Conservation (phyloP, 257 asterid genomes). For the Solanum gracilifrons region DNA sequence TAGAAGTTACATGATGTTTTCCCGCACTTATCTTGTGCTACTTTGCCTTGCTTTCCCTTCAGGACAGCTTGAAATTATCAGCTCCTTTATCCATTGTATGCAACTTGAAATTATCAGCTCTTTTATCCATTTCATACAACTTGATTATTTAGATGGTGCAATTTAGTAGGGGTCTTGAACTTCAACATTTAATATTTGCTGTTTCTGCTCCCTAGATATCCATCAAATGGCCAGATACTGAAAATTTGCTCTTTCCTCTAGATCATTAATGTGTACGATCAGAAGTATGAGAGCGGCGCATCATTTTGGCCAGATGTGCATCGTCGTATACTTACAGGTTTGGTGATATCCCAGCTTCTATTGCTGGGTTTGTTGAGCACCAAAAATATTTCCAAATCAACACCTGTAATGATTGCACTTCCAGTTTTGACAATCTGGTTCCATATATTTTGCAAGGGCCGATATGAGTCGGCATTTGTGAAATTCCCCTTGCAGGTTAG, state of each 20-base stretch:
- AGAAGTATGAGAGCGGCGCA: slow-evolving; percentile 91
- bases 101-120: not conserved
- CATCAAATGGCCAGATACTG: not conserved
- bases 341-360: slow-evolving; percentile 61
- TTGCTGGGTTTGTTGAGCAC: slow-evolving; percentile 73
- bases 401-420: slow-evolving; percentile 51
- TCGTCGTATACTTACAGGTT: slow-evolving; percentile 49
- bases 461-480: slow-evolving; percentile 61
- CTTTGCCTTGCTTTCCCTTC: not conserved
- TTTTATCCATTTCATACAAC: not conserved
- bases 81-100: not conserved
- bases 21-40: not conserved
- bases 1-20: not conserved
- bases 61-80: not conserved
- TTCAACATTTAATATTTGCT: not conserved
- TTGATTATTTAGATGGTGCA: not conserved
- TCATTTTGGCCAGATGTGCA: slow-evolving; percentile 88
- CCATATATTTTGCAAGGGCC: slow-evolving; percentile 56
- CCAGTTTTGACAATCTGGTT: slow-evolving; percentile 74
- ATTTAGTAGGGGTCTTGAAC: not conserved
- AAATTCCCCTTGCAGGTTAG: slow-evolving; percentile 72
- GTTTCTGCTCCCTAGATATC: not conserved
- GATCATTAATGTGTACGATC: slow-evolving; percentile 88
- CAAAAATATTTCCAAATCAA: slow-evolving; percentile 36
- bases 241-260: slow-evolving; percentile 11